Percentiles rank a stretch among this genome's conserved stretches.
These are phyloP conservation scores for Moringa oleifera DNA, from an alignment of 345 rosid genomes.

Conservation along the genomic window DNA sequence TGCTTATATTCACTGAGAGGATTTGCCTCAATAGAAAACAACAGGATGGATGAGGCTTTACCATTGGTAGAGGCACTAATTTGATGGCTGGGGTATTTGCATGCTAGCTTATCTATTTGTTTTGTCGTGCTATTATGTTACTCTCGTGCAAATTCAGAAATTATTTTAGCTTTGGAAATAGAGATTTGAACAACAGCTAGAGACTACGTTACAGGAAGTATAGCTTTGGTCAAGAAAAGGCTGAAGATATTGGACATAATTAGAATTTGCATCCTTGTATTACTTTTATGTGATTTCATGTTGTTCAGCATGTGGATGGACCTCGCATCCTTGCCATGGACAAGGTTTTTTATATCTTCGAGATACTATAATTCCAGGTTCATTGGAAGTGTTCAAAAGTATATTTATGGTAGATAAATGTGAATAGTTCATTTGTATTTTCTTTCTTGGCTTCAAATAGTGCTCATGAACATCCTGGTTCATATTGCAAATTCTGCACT, in stretches of 20 bases:
- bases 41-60: not conserved
- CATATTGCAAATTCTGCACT: not conserved
- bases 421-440: not conserved
- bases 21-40: not conserved
- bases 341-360: not conserved
- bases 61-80: not conserved
- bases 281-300: not conserved
- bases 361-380: not conserved
- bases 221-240: not conserved
- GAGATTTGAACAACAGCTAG: no score
- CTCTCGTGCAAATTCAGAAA: not conserved
- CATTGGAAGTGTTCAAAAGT: not conserved
- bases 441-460: no score
- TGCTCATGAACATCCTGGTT: not conserved
- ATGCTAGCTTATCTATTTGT: not conserved
- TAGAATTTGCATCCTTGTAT: no score
- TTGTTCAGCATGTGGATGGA: not conserved
- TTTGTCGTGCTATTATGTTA: no score
- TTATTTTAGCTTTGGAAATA: no score
- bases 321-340: not conserved
- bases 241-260: not conserved
- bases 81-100: not conserved
- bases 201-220: no score
- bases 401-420: not conserved
- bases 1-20: not conserved